These are phyloP conservation scores for Tagetes erecta DNA, from an alignment of 129 eudicot species.

Conservation along the genomic window DNA sequence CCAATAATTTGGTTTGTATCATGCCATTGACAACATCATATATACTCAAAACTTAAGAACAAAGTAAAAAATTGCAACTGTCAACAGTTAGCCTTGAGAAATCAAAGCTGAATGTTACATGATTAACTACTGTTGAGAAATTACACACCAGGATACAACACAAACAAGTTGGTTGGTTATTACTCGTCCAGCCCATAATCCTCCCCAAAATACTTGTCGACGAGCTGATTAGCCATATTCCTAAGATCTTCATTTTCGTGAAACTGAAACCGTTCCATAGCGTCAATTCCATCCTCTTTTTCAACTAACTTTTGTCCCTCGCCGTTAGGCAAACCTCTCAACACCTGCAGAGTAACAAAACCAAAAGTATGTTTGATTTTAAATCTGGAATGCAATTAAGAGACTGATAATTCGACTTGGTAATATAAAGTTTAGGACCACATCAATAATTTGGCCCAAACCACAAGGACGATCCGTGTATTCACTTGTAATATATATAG, in stretches of 20 bases:
- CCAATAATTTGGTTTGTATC: neutral
- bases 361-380: neutral
- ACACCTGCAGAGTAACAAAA: constrained; percentile 46
- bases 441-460: too few species aligned
- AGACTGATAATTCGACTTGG: neutral
- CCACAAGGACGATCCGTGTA: too few species aligned
- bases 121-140: neutral
- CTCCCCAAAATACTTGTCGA: constrained; percentile 93
- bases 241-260: constrained; percentile 93
- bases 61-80: constrained; percentile 10
- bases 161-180: constrained; percentile 16
- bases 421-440: too few species aligned
- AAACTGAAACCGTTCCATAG: constrained; percentile 93
- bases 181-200: constrained; percentile 80
- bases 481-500: neutral
- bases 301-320: constrained; percentile 89
- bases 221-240: constrained; percentile 81
- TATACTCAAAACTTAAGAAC: constrained; percentile 6
- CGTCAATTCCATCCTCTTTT: constrained; percentile 92
- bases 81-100: constrained; percentile 9
- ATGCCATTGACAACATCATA: constrained; percentile 19
- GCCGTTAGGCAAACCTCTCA: constrained; percentile 88
- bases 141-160: constrained; percentile 7
- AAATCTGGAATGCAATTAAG: neutral
- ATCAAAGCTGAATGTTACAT: constrained; percentile 27